These are phyloP conservation scores for Trichoderma guizhouense DNA, from an alignment of 2,329 filamentous ascomycete species.

Conservation along the genomic window DNA sequence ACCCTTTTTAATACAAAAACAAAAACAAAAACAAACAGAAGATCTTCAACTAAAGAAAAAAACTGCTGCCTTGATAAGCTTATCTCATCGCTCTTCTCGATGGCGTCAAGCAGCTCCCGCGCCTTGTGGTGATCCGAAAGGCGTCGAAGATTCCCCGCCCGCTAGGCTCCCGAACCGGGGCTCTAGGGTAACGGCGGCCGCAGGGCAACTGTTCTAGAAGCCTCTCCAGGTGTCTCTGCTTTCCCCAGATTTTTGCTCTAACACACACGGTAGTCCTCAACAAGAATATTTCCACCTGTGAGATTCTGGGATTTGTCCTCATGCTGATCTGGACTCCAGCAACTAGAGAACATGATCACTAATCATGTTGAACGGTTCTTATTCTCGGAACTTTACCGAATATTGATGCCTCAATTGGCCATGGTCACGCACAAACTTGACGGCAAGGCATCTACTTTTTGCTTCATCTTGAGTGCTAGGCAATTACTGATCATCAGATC, in stretches of 20 bases:
- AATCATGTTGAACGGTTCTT: background rate
- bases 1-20: background rate
- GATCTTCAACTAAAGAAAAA: background rate
- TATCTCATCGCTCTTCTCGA: background rate
- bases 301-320: background rate
- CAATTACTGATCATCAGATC: background rate
- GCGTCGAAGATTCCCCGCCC: background rate
- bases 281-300: background rate
- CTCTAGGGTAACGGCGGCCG: background rate
- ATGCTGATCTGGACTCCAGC: background rate
- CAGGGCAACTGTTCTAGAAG: background rate
- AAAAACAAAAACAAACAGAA: background rate
- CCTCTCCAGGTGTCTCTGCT: background rate
- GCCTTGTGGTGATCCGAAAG: background rate
- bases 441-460: background rate
- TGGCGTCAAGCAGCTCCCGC: background rate
- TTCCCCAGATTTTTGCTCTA: background rate
- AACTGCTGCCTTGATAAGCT: background rate
- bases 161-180: background rate
- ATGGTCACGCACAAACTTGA: background rate
- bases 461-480: background rate
- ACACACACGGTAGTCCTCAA: background rate
- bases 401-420: background rate
- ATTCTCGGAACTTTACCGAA: background rate
- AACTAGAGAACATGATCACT: background rate